Evolutionary conservation across 352 stramenopile genomes (phyloP).

Genomic region (Phytophthora tentaculata): DNA sequence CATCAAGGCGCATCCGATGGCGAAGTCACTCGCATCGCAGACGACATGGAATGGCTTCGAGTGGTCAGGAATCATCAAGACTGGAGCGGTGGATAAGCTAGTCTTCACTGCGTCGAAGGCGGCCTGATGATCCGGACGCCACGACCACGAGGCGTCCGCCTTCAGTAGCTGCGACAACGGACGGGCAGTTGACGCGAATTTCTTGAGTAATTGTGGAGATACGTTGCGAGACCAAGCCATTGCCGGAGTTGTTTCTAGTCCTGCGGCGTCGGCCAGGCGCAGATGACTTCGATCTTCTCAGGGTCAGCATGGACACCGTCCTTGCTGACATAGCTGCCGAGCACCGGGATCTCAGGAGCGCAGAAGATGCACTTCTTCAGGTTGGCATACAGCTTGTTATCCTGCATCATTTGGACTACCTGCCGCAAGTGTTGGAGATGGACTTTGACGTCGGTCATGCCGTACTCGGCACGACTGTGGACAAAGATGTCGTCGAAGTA

Average conservation of each 20-base stretch:
- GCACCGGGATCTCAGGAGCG: background rate
- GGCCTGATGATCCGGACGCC: background rate
- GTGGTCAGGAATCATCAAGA: background rate
- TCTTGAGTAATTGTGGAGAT: background rate
- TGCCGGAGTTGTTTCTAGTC: no score
- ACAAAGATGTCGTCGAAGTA: no score
- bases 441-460: no score
- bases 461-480: no score
- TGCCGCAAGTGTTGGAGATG: no score
- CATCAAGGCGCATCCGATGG: no score
- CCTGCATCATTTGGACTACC: background rate
- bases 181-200: background rate
- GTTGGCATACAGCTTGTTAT: background rate
- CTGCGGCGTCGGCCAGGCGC: no score
- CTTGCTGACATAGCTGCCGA: background rate
- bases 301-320: background rate
- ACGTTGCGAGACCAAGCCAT: no score
- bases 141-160: background rate
- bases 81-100: background rate
- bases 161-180: conserved; percentile 1
- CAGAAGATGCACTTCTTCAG: no score
- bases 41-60: conserved; percentile 1
- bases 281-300: no score
- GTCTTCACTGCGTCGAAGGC: no score
- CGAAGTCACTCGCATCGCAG: no score